A percentile compares a stretch with the other conserved stretches of the same genome.
Evolutionary conservation across 1,284 basidiomycete genomes (phyloP).

Genomic region (Irpex sp.): DNA sequence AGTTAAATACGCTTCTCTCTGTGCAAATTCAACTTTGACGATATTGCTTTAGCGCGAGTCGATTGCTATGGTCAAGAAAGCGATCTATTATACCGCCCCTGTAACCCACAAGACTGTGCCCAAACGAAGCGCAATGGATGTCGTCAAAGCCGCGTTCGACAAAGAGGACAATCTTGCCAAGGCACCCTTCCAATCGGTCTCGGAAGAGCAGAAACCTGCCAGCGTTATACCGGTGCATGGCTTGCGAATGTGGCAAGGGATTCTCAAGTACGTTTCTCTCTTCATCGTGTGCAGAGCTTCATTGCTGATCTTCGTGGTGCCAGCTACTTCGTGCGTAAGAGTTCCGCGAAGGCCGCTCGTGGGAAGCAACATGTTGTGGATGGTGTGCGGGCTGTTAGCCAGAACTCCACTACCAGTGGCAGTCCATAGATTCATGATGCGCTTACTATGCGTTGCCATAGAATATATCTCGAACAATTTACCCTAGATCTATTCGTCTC

Average conservation of each 20-base stretch:
- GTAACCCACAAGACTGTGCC: constrained; percentile 52
- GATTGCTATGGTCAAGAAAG: constrained; percentile 52
- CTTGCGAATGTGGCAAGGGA: constrained; percentile 49
- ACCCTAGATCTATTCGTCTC: neutral
- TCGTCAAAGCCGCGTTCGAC: constrained; percentile 46
- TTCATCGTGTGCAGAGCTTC: neutral
- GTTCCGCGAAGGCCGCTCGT: constrained; percentile 27
- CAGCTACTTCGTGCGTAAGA: constrained; percentile 46
- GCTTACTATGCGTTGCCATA: neutral
- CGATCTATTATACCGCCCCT: constrained; percentile 54
- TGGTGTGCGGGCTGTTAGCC: constrained; percentile 18
- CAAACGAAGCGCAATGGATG: constrained; percentile 41
- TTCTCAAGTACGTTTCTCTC: constrained; percentile 37
- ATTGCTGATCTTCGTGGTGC: neutral
- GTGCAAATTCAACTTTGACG: neutral
- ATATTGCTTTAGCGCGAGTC: constrained; percentile 41
- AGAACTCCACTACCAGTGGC: constrained; percentile 1
- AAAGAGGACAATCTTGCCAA: constrained; percentile 46
- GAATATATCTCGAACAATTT: neutral
- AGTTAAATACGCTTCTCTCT: constrained; percentile 13
- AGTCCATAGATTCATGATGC: neutral
- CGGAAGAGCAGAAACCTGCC: constrained; percentile 48
- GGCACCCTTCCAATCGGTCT: constrained; percentile 50
- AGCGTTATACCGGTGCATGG: constrained; percentile 47
- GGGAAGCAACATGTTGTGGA: constrained; percentile 28